A percentile compares a stretch with the other conserved stretches of the same genome.
These are phyloP conservation scores for Pichia insulana DNA, from an alignment of 805 yeast genomes.

Conservation along the genomic window DNA sequence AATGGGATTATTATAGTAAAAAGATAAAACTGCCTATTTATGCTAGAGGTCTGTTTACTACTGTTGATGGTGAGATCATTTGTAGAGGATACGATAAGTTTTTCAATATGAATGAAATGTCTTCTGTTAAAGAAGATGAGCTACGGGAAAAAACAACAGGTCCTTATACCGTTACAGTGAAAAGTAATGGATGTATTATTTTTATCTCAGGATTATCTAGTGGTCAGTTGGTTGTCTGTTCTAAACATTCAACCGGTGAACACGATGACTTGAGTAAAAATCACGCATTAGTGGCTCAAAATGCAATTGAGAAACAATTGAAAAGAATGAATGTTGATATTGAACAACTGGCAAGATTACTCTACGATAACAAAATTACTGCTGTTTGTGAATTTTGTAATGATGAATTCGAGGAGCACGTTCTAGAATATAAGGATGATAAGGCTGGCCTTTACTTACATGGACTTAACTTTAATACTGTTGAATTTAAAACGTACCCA, in stretches of 20 bases:
- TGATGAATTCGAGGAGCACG: conserved; percentile 89
- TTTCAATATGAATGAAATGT: conserved; percentile 68
- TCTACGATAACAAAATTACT: conserved; percentile 51
- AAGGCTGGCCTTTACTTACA: conserved; percentile 81
- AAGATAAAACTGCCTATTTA: conserved; percentile 52
- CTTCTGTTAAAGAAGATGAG: conserved; percentile 39
- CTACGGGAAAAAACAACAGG: conserved; percentile 49
- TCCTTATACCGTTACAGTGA: conserved; percentile 72
- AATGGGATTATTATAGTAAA: conserved; percentile 71
- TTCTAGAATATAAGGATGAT: conserved; percentile 59
- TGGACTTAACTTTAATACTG: conserved; percentile 69
- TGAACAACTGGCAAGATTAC: conserved; percentile 44
- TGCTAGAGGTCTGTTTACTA: conserved; percentile 79
- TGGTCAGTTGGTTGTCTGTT: conserved; percentile 77
- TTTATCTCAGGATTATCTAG: conserved; percentile 69
- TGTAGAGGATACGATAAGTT: conserved; percentile 93
- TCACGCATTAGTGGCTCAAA: conserved; percentile 71
- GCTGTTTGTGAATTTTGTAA: conserved; percentile 93
- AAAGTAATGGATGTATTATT: conserved; percentile 91
- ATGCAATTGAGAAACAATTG: conserved; percentile 49
- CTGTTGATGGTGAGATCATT: conserved; percentile 36
- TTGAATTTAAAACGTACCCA: conserved; percentile 55
- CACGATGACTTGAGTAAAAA: conserved; percentile 40
- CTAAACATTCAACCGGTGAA: conserved; percentile 80
- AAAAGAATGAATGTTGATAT: conserved; percentile 29